phyloP scores from a whole-genome alignment of 345 rosid genomes.

The Trapa incisa region DNA sequence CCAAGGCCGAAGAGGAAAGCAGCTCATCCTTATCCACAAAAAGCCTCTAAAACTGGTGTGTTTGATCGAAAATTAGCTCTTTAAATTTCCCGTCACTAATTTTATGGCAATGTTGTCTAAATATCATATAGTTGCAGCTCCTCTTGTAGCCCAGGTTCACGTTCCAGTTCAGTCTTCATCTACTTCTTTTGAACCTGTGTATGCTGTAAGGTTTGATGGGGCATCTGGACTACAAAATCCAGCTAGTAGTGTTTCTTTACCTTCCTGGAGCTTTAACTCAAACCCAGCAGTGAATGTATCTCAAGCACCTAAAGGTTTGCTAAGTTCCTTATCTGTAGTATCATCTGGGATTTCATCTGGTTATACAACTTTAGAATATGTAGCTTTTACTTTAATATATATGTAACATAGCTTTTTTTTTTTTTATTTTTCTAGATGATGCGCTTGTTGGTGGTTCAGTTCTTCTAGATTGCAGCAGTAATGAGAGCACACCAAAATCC shows the following conservation, averaged over 20 bases:
- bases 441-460: constrained; percentile 14
- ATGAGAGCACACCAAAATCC: constrained; percentile 32
- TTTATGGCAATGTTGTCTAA: background rate
- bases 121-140: constrained; percentile 21
- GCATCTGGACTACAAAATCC: constrained; percentile 33
- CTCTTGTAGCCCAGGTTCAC: constrained; percentile 28
- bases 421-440: constrained; percentile 19
- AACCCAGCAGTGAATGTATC: constrained; percentile 21
- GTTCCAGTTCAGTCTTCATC: constrained; percentile 39
- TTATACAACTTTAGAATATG: background rate
- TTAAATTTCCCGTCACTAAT: background rate
- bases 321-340: background rate
- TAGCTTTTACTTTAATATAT: background rate
- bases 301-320: constrained; percentile 32
- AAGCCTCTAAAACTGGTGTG: constrained; percentile 60
- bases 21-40: constrained; percentile 86
- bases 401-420: background rate
- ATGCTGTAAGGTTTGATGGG: constrained; percentile 31
- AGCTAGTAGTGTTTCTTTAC: constrained; percentile 19
- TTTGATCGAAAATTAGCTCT: background rate
- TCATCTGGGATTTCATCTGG: background rate
- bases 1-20: constrained; percentile 97
- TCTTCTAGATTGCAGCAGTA: constrained; percentile 21
- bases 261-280: constrained; percentile 43
- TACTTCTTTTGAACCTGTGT: constrained; percentile 35